Base-by-base conservation (phyloP, 2,329 filamentous ascomycete species). In the Myriosclerotinia curreyana region DNA sequence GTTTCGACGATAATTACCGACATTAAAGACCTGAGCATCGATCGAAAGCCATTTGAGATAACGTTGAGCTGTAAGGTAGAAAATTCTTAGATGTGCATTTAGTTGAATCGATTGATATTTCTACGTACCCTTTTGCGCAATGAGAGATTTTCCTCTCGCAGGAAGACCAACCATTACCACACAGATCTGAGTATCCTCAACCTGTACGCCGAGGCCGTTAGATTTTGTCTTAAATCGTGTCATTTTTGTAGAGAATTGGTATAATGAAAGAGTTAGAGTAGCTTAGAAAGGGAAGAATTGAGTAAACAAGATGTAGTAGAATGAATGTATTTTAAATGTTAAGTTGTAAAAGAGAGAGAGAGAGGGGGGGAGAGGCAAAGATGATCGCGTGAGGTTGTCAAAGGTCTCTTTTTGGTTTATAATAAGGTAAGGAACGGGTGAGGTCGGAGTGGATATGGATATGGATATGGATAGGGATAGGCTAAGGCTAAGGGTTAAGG, bases 111-210 rank as follows among this genome's bases (percentile, higher is more conserved):
- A 25, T 28, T 56, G 53, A 40, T 6, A 9, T 14, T 15, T 20
- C 42, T 36, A 54, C 67, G n/a, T 71, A 95, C 93, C 92, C 85
- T 97, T 97, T 74, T 96, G 92, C 71, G 95, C 94, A 76, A 99
- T 98, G 77, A 96, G 86, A 80, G 92, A 96, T 84, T 99, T 99
- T 74, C 95, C 95, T 71, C 95, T 84, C 67, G 95, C 95, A 63
- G 95, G 95, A 75, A 99, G 83, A 70, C 95, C 95, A 66, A 99
- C 95, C 95, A 99, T 98, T 73, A 99, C 92, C 69, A 99, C 93
- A 77, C 94, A 98, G 80, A 99, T 96, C 77, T 91, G 91, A 66
- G 91, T 94, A 78, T 97, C 92, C 81, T 98, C 94, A 72, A 90
- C 91, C 91, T 96, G 89, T 69, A 93, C 84, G 74, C 88, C 89